Evolutionary conservation across 257 asterid genomes (phyloP).

Genomic region (Phtheirospermum japonicum): DNA sequence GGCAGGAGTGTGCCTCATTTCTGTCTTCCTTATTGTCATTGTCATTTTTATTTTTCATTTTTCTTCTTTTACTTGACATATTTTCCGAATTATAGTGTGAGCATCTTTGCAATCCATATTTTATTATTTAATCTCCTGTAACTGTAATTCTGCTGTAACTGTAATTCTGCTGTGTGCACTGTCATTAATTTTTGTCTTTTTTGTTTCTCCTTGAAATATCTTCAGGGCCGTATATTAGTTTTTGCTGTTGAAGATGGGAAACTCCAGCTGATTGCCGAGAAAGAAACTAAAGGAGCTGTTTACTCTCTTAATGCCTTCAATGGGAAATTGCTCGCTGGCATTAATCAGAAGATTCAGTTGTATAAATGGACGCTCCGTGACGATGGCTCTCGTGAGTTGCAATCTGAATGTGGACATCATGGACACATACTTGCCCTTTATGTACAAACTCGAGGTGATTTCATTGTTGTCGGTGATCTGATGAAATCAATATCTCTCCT

Average conservation of each 20-base stretch:
- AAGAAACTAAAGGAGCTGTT: conserved; percentile 97
- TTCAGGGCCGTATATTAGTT: conserved; percentile 90
- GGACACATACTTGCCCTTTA: conserved; percentile 97
- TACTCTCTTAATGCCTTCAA: conserved; percentile 90
- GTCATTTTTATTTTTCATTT: no score
- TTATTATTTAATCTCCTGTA: no score
- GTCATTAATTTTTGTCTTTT: conserved; percentile 2
- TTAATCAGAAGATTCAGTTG: conserved; percentile 93
- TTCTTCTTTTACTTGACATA: no score
- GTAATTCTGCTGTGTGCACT: background rate
- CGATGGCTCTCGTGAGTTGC: conserved; percentile 87
- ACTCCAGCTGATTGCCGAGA: conserved; percentile 86
- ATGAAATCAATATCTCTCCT: conserved; percentile 94
- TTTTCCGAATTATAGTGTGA: no score
- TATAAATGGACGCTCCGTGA: conserved; percentile 96
- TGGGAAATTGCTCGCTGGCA: conserved; percentile 96
- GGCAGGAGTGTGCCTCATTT: no score
- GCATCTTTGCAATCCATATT: no score
- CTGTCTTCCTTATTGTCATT: no score
- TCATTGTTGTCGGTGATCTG: conserved; percentile 93
- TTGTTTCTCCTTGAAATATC: conserved; percentile 15
- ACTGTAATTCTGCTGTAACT: background rate
- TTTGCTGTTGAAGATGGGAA: conserved; percentile 96
- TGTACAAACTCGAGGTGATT: conserved; percentile 97
- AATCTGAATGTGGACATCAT: conserved; percentile 96